Evolutionary conservation across 208 protist genomes (phyloP), one percentile per base, ranked within the genome.

Genomic region (Histomonas meleagridis): DNA sequence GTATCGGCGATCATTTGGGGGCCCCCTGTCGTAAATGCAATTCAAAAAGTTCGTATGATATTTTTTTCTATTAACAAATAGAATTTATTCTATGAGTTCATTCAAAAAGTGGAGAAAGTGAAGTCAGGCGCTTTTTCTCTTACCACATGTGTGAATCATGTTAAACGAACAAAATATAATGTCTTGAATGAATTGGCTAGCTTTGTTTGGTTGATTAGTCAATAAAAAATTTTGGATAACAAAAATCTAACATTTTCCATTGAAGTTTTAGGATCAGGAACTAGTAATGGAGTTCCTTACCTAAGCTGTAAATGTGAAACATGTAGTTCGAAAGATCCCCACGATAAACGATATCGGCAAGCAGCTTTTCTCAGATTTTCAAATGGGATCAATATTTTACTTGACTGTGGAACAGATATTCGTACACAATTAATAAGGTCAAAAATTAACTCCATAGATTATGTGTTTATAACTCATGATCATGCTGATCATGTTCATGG

Each of bases 401-500:
- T 86, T 53, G 76, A 86, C 55, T 46, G 76, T 55, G 76, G 76
- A 18, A 32, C 46, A 51, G 76, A 86, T 32, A 55, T 86, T 16
- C 7, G 76, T 1, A 32, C 32, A 26, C 46, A 46, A n/a, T n/a
- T 86, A 5, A 7, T 86, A 28, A 5, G 76, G 38, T 12, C 43
- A 55, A 55, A 55, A 35, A 40, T 86, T 38, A 55, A 12, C n/a
- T 18, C 51, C 7, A 86, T 86, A 40, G 76, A 86, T n/a, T 43
- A 46, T 38, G 46, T 55, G 12, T 38, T 86, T 32, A 43, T 55
- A 4, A 53, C 46, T 2, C 76, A 86, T 86, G n/a, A 0, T 46
- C 76, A 86, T 49, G 76, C 76, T 21, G 76, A 86, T 55, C 76
- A 86, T 28, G 32, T 86, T 2, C 76, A 86, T 86, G 76, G 76